These are phyloP conservation scores for Antarctomyces pellizariae DNA, from an alignment of 495 filamentous ascomycete genomes.

Conservation along the genomic window DNA sequence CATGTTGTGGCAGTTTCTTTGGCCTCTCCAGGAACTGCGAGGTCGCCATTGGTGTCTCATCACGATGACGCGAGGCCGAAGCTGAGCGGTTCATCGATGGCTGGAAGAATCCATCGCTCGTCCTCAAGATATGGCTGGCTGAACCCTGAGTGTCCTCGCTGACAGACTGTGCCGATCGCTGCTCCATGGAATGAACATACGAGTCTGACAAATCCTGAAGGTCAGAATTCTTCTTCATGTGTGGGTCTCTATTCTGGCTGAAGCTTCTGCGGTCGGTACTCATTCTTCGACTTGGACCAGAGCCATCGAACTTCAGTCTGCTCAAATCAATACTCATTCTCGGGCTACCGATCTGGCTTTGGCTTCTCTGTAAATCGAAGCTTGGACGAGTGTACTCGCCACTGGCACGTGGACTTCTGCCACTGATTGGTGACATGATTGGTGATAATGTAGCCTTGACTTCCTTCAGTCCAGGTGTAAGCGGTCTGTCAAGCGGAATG, in stretches of 20 bases:
- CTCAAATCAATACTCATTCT: slow-evolving; percentile 21
- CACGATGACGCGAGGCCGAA: slow-evolving; percentile 15
- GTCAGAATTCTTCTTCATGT: slow-evolving; percentile 20
- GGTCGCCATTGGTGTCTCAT: too few species aligned
- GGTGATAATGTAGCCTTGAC: slow-evolving; percentile 43
- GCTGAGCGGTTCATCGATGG: slow-evolving; percentile 37
- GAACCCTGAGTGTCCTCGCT: slow-evolving; percentile 54
- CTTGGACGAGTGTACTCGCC: slow-evolving; percentile 22
- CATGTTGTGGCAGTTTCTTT: neutral
- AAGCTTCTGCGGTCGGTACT: slow-evolving; percentile 28
- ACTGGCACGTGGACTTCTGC: slow-evolving; percentile 21
- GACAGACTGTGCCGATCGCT: slow-evolving; percentile 39
- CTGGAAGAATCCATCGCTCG: slow-evolving; percentile 76
- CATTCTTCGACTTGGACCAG: slow-evolving; percentile 28
- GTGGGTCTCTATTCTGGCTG: slow-evolving; percentile 15
- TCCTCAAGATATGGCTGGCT: slow-evolving; percentile 70
- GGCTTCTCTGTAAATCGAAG: too few species aligned
- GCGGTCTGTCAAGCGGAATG: slow-evolving; percentile 5
- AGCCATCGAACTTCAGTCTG: slow-evolving; percentile 16
- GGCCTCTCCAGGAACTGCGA: neutral
- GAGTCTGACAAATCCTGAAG: slow-evolving; percentile 54
- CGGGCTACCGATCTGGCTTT: too few species aligned
- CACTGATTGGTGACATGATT: slow-evolving; percentile 18
- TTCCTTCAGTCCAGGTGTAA: slow-evolving; percentile 25
- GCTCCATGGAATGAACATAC: slow-evolving; percentile 48